These are phyloP conservation scores for Fomitopsis schrenkii DNA, from an alignment of 1,284 basidiomycete genomes.

Conservation along the genomic window DNA sequence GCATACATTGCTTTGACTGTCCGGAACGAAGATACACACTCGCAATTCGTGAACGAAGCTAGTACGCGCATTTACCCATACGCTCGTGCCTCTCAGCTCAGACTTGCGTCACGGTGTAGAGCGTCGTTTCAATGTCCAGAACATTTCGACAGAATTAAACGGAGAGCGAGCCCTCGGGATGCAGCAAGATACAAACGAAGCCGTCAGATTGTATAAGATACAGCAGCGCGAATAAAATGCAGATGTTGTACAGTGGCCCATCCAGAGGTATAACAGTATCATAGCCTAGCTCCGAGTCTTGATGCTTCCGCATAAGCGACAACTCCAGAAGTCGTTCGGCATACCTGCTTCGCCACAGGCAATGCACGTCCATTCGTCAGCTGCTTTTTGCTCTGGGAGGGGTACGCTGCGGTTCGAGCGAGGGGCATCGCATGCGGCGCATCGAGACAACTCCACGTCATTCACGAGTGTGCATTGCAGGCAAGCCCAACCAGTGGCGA, in stretches of 20 bases:
- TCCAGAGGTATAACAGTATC: background rate
- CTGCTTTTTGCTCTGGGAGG: constrained; percentile 3
- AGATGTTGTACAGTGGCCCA: background rate
- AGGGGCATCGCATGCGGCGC: constrained; percentile 56
- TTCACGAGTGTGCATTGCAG: constrained; percentile 72
- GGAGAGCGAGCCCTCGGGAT: background rate
- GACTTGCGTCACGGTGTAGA: background rate
- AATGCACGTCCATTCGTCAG: constrained; percentile 61
- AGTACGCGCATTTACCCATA: constrained; percentile 23
- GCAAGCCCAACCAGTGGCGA: constrained; percentile 54
- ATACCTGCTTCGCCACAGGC: constrained; percentile 63
- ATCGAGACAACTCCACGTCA: constrained; percentile 41
- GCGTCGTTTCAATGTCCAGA: background rate
- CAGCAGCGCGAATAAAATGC: background rate
- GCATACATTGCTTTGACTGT: constrained; percentile 60
- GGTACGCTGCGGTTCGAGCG: constrained; percentile 36
- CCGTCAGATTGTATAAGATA: background rate
- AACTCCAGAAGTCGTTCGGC: constrained; percentile 70
- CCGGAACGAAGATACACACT: constrained; percentile 40
- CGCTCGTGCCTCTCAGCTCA: background rate
- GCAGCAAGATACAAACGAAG: background rate
- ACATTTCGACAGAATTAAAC: background rate
- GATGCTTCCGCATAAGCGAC: constrained; percentile 64
- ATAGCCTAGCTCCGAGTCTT: constrained; percentile 34
- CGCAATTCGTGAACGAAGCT: constrained; percentile 34